phyloP scores from a whole-genome alignment of 208 protist species.

The Phytomonas sp. region DNA sequence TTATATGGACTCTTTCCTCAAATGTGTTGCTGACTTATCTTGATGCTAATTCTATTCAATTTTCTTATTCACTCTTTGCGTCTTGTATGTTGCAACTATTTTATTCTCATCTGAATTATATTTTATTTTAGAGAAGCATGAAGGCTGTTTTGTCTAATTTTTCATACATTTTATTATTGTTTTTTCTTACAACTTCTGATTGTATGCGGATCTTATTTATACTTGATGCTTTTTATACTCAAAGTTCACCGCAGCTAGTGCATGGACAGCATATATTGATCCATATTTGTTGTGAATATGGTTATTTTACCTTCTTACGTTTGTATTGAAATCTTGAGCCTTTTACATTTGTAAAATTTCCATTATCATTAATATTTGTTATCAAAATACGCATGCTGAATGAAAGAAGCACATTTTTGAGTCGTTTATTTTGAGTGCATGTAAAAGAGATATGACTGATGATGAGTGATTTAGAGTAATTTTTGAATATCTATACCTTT shows the following conservation, averaged over 20 bases:
- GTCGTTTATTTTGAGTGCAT: background rate
- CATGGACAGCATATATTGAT: background rate
- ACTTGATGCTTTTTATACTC: background rate
- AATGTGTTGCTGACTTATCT: slow-evolving; percentile 1
- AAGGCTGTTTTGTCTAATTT: background rate
- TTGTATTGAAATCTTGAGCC: background rate
- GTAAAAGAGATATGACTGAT: background rate
- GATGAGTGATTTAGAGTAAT: background rate
- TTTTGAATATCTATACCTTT: background rate
- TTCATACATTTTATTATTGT: background rate
- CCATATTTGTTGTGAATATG: background rate
- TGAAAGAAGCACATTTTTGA: background rate
- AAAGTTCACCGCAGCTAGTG: background rate
- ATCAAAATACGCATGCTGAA: background rate
- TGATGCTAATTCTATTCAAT: background rate
- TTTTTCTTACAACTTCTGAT: background rate
- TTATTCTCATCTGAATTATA: background rate
- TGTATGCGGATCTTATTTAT: background rate
- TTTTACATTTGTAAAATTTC: background rate
- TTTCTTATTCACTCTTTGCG: background rate
- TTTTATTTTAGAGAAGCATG: background rate
- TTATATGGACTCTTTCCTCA: background rate
- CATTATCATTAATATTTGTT: background rate
- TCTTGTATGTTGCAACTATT: slow-evolving; percentile 8
- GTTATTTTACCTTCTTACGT: background rate